These are phyloP conservation scores for Carex cristatella DNA, from an alignment of 176 grass and related monocot genomes.

Conservation along the genomic window DNA sequence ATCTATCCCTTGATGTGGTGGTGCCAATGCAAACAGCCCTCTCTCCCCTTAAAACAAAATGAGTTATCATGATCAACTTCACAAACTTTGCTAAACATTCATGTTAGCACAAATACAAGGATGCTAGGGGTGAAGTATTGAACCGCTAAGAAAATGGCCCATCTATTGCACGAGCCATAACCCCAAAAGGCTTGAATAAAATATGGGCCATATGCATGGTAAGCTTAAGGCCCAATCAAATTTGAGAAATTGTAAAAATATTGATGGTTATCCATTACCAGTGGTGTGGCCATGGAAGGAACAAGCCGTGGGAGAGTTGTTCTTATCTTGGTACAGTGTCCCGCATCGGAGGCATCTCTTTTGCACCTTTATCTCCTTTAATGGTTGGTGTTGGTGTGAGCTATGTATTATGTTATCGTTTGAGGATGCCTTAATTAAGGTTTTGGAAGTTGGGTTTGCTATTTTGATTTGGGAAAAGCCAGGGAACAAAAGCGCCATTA, in stretches of 20 bases:
- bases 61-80: background rate
- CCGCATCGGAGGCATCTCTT: constrained; percentile 68
- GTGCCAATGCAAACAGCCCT: constrained; percentile 58
- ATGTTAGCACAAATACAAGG: background rate
- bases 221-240: background rate
- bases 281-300: constrained; percentile 79
- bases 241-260: background rate
- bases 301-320: constrained; percentile 51
- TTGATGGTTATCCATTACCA: constrained; percentile 21
- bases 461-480: constrained; percentile 2
- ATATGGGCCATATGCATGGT: background rate
- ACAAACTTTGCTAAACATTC: no score
- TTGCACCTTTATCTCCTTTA: background rate
- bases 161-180: background rate
- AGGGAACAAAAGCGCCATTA: constrained; percentile 1
- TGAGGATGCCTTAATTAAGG: background rate
- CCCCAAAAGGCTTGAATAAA: background rate
- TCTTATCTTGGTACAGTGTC: constrained; percentile 38
- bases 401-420: background rate
- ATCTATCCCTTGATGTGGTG: constrained; percentile 76
- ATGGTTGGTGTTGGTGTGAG: background rate
- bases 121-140: background rate
- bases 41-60: constrained; percentile 44
- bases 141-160: background rate
- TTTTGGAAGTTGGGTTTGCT: constrained; percentile 3